These are phyloP conservation scores for Sordariomycetes sp. DNA, from an alignment of 2,329 filamentous ascomycete genomes.

Conservation along the genomic window DNA sequence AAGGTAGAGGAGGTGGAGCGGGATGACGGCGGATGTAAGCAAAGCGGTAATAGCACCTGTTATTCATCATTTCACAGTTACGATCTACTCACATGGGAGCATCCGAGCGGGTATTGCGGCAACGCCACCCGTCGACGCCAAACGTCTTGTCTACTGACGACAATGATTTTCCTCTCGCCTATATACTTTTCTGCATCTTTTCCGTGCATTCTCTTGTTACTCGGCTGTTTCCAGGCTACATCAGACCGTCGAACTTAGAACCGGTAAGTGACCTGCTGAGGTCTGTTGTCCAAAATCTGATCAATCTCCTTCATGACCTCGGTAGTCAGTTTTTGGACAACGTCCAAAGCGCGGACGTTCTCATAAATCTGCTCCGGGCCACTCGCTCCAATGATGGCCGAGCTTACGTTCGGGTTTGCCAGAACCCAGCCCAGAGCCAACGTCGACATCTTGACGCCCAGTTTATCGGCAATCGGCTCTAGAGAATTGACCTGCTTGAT, in stretches of 20 bases:
- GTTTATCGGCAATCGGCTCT: constrained; percentile 53
- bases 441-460: constrained; percentile 45
- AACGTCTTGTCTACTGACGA: background rate
- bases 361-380: constrained; percentile 50
- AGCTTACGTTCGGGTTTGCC: constrained; percentile 51
- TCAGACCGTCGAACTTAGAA: constrained; percentile 14
- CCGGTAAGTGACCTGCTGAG: constrained; percentile 28
- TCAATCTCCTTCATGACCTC: constrained; percentile 54
- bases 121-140: too few relatives aligned
- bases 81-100: too few relatives aligned
- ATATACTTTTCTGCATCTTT: background rate
- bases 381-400: constrained; percentile 52
- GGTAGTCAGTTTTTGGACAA: constrained; percentile 46
- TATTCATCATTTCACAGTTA: too few relatives aligned
- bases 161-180: background rate
- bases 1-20: background rate
- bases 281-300: constrained; percentile 48
- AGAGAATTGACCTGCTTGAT: constrained; percentile 52
- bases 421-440: constrained; percentile 55
- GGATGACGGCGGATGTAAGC: too few relatives aligned
- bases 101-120: too few relatives aligned
- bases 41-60: too few relatives aligned
- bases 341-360: constrained; percentile 43
- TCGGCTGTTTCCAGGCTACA: too few relatives aligned
- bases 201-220: too few relatives aligned